Evolutionary conservation across 2,329 filamentous ascomycete species (phyloP).

Genomic region (Aspergillus novoparasiticus): DNA sequence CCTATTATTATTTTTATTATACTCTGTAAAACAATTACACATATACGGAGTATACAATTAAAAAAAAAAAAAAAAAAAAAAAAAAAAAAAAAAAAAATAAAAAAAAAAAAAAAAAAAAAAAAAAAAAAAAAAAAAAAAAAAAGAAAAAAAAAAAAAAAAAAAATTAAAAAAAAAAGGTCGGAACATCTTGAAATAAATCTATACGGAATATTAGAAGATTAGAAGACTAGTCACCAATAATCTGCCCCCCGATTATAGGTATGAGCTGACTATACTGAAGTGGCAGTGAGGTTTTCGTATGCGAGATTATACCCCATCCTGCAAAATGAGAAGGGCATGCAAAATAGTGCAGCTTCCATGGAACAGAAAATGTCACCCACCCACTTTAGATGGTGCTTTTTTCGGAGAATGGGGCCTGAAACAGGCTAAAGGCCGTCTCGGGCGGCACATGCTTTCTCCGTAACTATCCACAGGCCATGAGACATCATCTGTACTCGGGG

Average conservation of each 20-base stretch:
- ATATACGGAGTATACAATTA: not conserved
- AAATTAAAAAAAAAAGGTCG: not conserved
- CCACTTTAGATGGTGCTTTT: conserved; percentile 2
- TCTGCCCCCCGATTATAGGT: not conserved
- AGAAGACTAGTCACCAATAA: not conserved
- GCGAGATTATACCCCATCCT: not conserved
- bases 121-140: not conserved
- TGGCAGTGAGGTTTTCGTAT: not conserved
- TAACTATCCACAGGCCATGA: not conserved
- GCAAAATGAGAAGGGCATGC: not conserved
- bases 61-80: not conserved
- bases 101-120: not conserved
- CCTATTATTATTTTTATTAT: not conserved
- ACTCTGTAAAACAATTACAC: not conserved
- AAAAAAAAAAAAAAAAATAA: not conserved
- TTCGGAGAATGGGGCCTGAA: conserved; percentile 33
- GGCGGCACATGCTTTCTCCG: conserved; percentile 22
- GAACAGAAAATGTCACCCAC: conserved; percentile 11
- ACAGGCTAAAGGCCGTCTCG: conserved; percentile 25
- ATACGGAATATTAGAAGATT: not conserved
- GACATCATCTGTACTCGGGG: not conserved
- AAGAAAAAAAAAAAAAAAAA: not conserved
- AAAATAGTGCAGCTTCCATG: conserved; percentile 5
- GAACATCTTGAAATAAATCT: not conserved
- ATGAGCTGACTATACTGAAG: not conserved